Conservation (phyloP, 306 rosid species). For the Pterocarpus santalinus region DNA sequence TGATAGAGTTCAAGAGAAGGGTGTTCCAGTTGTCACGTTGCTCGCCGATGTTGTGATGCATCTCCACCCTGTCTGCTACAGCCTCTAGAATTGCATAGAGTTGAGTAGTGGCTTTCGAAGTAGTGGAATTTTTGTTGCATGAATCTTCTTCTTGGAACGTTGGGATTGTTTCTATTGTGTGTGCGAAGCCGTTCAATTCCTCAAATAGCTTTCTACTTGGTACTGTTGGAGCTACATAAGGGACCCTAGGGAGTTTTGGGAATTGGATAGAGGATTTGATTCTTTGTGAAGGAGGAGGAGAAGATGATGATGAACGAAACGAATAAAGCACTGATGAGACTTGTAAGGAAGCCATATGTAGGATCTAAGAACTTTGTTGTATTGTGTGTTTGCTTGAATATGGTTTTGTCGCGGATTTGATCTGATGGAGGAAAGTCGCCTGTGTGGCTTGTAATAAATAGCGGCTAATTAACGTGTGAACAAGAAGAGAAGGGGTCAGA, state of each 20-base stretch:
- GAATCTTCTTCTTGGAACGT: not conserved
- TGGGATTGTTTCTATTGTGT: constrained; percentile 28
- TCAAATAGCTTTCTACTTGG: constrained; percentile 54
- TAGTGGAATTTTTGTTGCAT: not conserved
- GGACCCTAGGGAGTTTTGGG: constrained; percentile 55
- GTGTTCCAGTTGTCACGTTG: constrained; percentile 86
- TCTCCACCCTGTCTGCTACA: constrained; percentile 73
- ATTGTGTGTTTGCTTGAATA: not conserved
- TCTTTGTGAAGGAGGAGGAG: constrained; percentile 42
- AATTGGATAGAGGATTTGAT: constrained; percentile 60
- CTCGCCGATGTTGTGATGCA: constrained; percentile 74
- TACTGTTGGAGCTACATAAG: constrained; percentile 37
- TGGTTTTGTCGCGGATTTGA: constrained; percentile 24
- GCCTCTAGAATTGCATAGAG: constrained; percentile 72
- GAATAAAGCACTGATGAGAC: constrained; percentile 52
- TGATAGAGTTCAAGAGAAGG: constrained; percentile 77
- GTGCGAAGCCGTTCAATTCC: constrained; percentile 53
- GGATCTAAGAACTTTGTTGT: not conserved
- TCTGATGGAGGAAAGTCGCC: not conserved
- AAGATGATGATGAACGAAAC: constrained; percentile 36
- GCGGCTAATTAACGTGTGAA: constrained; percentile 4
- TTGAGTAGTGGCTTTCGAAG: constrained; percentile 44
- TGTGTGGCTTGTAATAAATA: constrained; percentile 30
- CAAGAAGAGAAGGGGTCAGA: constrained; percentile 52
- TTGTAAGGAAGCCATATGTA: constrained; percentile 62